These are phyloP conservation scores for Entomortierella chlamydospora DNA, from an alignment of 192 early-diverging fungal species.

Conservation along the genomic window DNA sequence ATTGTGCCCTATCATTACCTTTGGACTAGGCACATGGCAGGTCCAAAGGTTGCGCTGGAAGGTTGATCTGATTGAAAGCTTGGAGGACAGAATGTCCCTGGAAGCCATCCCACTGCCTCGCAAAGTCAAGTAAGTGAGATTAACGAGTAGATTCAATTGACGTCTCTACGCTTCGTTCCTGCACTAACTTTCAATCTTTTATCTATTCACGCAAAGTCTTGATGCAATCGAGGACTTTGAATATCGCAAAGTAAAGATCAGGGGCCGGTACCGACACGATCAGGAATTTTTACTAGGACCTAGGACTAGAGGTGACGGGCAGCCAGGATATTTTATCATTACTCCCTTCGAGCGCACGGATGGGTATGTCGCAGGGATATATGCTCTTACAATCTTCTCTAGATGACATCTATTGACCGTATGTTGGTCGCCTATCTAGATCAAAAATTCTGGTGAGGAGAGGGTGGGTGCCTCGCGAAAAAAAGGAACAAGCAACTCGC, in stretches of 20 bases:
- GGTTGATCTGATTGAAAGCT: conserved; percentile 79
- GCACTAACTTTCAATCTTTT: neutral
- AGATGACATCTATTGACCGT: neutral
- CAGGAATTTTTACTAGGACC: conserved; percentile 89
- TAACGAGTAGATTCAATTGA: too few relatives aligned
- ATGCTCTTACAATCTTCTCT: neutral
- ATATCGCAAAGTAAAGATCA: conserved; percentile 79
- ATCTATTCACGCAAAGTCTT: conserved; percentile 4
- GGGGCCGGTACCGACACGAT: conserved; percentile 76
- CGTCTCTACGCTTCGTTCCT: too few relatives aligned
- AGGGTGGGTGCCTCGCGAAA: conserved; percentile 87
- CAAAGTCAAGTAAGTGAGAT: conserved; percentile 62
- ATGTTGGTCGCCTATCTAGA: conserved; percentile 33
- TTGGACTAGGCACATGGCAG: conserved; percentile 90
- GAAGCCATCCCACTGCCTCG: conserved; percentile 76
- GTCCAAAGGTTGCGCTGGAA: conserved; percentile 91
- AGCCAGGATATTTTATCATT: conserved; percentile 78
- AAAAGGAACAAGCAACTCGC: conserved; percentile 66
- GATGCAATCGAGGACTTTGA: conserved; percentile 70
- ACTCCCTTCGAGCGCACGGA: conserved; percentile 81
- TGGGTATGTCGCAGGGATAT: conserved; percentile 52
- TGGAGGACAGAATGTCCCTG: conserved; percentile 69
- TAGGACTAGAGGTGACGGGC: conserved; percentile 71
- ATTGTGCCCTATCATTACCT: conserved; percentile 66
- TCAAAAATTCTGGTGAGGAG: conserved; percentile 84